These are phyloP conservation scores for Backusella tarrabulga DNA, from an alignment of 192 early-diverging fungal species.

Conservation along the genomic window DNA sequence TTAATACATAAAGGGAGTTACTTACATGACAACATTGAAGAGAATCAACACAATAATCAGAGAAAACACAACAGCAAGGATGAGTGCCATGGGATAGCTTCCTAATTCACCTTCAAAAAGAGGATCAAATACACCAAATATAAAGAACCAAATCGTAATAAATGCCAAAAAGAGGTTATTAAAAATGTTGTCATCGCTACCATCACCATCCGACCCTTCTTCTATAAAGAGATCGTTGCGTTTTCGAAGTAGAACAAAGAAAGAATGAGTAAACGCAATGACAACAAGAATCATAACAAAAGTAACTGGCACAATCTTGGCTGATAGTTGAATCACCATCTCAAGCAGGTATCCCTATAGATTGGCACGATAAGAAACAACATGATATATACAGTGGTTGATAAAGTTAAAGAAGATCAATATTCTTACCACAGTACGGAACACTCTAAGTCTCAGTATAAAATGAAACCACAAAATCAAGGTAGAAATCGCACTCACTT, in stretches of 20 bases:
- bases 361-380: background rate
- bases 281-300: constrained; percentile 8
- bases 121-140: constrained; percentile 13
- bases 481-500: background rate
- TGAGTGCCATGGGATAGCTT: background rate
- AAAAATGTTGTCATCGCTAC: background rate
- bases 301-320: background rate
- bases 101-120: background rate
- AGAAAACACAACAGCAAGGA: constrained; percentile 2
- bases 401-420: background rate
- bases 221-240: background rate
- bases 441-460: constrained; percentile 7
- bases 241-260: constrained; percentile 6
- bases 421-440: background rate
- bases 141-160: constrained; percentile 1
- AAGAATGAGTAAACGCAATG: constrained; percentile 4
- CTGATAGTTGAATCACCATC: background rate
- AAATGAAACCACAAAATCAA: constrained; percentile 15
- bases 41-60: constrained; percentile 2
- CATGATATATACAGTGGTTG: background rate
- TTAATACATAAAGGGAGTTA: background rate
- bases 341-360: background rate
- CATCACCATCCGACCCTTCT: background rate
- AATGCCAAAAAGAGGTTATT: background rate
- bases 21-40: constrained; percentile 21